These are phyloP conservation scores for Cicer yamashitae DNA, from an alignment of 306 rosid genomes.

Conservation along the genomic window DNA sequence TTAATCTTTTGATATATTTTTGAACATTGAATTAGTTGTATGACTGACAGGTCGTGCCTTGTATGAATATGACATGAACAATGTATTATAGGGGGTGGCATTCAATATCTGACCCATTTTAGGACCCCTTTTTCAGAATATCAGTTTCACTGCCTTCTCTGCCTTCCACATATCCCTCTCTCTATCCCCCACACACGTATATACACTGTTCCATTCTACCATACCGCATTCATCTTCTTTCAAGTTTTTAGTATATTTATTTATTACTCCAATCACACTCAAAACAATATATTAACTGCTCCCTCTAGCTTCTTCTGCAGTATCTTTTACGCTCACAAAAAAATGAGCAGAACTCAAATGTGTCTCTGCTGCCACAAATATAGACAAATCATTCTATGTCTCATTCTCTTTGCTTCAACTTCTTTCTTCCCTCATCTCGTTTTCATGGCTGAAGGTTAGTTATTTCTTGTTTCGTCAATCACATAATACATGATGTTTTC, in stretches of 20 bases:
- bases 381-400: conserved; percentile 48
- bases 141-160: conserved; percentile 48
- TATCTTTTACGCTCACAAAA: conserved; percentile 44
- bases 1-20: no score
- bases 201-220: conserved; percentile 44
- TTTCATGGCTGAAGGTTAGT: conserved; percentile 70
- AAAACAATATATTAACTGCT: conserved; percentile 39
- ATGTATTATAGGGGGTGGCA: conserved; percentile 68
- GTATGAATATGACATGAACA: conserved; percentile 20
- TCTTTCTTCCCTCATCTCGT: conserved; percentile 45
- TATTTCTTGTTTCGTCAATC: not conserved
- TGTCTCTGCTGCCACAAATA: conserved; percentile 53
- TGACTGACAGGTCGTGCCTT: conserved; percentile 21
- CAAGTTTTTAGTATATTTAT: conserved; percentile 45
- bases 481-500: not conserved
- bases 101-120: conserved; percentile 63
- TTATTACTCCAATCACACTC: conserved; percentile 34
- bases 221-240: conserved; percentile 41
- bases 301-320: conserved; percentile 35
- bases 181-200: conserved; percentile 13
- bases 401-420: conserved; percentile 60
- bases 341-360: conserved; percentile 62
- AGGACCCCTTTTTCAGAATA: conserved; percentile 52
- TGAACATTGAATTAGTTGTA: no score
- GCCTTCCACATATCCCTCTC: conserved; percentile 51